phyloP scores from a whole-genome alignment of 2,329 filamentous ascomycete species.

The Alternaria ethzedia region DNA sequence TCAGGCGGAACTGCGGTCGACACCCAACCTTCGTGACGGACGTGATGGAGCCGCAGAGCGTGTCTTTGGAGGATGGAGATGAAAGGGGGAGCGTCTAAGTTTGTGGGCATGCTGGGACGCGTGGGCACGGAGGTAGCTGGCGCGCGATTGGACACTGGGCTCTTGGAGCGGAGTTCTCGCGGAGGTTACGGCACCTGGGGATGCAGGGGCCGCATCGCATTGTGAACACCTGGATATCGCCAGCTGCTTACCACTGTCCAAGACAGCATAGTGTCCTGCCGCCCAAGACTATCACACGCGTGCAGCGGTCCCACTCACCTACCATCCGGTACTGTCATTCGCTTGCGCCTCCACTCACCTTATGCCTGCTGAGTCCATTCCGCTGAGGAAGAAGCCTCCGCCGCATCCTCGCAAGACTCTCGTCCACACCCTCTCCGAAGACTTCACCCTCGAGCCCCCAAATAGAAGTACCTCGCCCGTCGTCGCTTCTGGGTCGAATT shows the following conservation, averaged over 20 bases:
- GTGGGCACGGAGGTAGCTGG: slow-evolving; percentile 10
- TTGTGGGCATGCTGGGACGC: slow-evolving; percentile 5
- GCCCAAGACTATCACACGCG: slow-evolving; percentile 5
- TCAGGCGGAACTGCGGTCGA: not conserved
- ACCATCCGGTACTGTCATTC: slow-evolving; percentile 17
- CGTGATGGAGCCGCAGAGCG: not conserved
- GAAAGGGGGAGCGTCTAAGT: not conserved
- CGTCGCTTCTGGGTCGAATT: slow-evolving; percentile 25
- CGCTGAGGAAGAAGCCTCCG: slow-evolving; percentile 38
- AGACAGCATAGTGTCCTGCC: slow-evolving; percentile 1
- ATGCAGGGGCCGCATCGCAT: slow-evolving; percentile 13
- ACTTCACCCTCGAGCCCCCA: slow-evolving; percentile 19
- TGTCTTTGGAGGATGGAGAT: not conserved
- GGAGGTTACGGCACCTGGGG: slow-evolving; percentile 6
- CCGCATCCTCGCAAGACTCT: slow-evolving; percentile 18
- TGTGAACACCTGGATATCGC: slow-evolving; percentile 13
- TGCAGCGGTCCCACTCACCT: slow-evolving; percentile 10
- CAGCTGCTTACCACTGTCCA: slow-evolving; percentile 1
- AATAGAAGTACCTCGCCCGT: slow-evolving; percentile 28
- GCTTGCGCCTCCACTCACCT: slow-evolving; percentile 30
- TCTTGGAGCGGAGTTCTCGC: slow-evolving; percentile 5
- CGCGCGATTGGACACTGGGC: slow-evolving; percentile 16
- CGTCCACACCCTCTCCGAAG: slow-evolving; percentile 21
- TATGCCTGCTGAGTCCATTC: slow-evolving; percentile 46
- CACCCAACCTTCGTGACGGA: not conserved